Conservation (phyloP, 2,329 filamentous ascomycete species). For the Xylaria digitata region DNA sequence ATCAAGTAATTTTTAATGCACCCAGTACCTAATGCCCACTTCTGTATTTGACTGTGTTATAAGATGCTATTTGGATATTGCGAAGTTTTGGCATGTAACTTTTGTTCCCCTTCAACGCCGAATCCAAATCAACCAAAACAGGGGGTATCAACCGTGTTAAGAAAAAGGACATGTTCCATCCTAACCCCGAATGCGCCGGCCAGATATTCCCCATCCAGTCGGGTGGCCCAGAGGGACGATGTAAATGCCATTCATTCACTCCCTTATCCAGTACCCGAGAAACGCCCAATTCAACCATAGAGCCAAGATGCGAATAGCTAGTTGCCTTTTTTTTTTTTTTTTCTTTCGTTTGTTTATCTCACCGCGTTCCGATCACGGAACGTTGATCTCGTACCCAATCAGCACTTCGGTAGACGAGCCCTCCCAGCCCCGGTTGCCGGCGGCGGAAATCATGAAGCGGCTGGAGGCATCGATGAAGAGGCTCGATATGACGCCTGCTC, state of each 20-base stretch:
- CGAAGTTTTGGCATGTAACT: too few relatives aligned
- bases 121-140: not conserved
- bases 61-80: too few relatives aligned
- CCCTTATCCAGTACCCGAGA: too few relatives aligned
- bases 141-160: not conserved
- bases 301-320: not conserved
- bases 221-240: too few relatives aligned
- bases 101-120: not conserved
- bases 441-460: conserved; percentile 89
- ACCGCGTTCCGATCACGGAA: conserved; percentile 42
- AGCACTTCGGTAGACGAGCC: conserved; percentile 89
- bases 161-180: too few relatives aligned
- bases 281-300: not conserved
- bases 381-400: conserved; percentile 90
- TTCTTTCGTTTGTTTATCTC: not conserved
- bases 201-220: too few relatives aligned
- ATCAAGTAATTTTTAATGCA: too few relatives aligned
- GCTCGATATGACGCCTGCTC: conserved; percentile 87
- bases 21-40: not conserved
- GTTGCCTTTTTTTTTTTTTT: not conserved
- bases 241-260: too few relatives aligned
- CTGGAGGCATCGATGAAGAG: conserved; percentile 90
- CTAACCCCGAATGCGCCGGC: not conserved
- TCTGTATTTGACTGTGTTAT: too few relatives aligned
- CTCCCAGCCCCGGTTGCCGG: conserved; percentile 95